Conservation (phyloP, 192 early-diverging fungal genomes). For the Podila verticillata region DNA sequence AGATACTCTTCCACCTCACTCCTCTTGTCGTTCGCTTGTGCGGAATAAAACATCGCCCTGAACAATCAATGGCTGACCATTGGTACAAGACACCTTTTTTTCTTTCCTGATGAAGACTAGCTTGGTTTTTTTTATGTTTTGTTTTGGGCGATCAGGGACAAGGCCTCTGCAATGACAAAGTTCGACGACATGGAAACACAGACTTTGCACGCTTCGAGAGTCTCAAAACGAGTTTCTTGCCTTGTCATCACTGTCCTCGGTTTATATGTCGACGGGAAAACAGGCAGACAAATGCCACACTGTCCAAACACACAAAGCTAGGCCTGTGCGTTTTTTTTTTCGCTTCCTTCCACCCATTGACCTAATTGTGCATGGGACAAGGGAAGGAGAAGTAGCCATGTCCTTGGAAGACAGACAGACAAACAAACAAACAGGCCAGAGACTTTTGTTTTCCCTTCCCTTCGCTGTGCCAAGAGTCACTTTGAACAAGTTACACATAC, state of each 20-base stretch:
- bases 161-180: not conserved
- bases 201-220: too few relatives aligned
- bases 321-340: not conserved
- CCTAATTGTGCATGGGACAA: not conserved
- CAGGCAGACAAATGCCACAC: not conserved
- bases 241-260: not conserved
- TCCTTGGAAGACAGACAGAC: too few relatives aligned
- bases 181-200: not conserved
- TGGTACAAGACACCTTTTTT: too few relatives aligned
- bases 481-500: not conserved
- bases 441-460: not conserved
- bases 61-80: too few relatives aligned
- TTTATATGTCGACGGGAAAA: not conserved
- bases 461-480: not conserved
- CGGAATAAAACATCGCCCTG: too few relatives aligned
- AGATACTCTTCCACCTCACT: too few relatives aligned
- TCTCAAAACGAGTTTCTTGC: too few relatives aligned
- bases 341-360: not conserved
- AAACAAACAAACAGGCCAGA: too few relatives aligned
- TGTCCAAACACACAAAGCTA: not conserved
- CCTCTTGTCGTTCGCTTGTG: too few relatives aligned
- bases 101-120: too few relatives aligned
- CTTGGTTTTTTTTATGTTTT: not conserved
- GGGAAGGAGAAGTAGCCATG: too few relatives aligned
- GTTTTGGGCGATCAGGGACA: not conserved